phyloP scores from a whole-genome alignment of 768 basidiomycete species.

The Psilocybe tampanensis region DNA sequence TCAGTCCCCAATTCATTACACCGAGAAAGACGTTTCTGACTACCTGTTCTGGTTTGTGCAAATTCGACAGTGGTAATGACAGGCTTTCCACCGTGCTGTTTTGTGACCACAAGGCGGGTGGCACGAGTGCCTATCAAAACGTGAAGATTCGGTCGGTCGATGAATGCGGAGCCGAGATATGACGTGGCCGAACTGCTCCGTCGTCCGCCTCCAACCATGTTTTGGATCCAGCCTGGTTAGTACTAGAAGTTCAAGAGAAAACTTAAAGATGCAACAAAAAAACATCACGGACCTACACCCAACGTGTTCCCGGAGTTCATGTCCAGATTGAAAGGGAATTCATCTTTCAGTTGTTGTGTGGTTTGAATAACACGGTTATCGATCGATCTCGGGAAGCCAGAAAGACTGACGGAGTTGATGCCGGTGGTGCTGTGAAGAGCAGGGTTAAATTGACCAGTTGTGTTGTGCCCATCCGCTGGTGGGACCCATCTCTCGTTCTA shows the following conservation, averaged over 20 bases:
- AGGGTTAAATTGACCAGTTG: constrained; percentile 20
- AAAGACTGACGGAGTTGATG: constrained; percentile 15
- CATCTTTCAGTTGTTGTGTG: constrained; percentile 22
- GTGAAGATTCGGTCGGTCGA: constrained; percentile 19
- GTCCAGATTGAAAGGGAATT: constrained; percentile 38
- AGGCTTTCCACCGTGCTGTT: not conserved
- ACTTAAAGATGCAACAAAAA: too few species aligned
- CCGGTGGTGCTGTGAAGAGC: constrained; percentile 21
- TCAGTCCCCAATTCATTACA: too few species aligned
- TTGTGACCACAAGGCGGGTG: constrained; percentile 11
- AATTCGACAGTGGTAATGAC: constrained; percentile 11
- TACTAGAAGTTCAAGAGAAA: too few species aligned
- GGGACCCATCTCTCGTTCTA: constrained; percentile 10
- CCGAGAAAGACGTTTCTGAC: not conserved
- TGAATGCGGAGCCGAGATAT: constrained; percentile 15
- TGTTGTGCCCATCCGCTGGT: constrained; percentile 18
- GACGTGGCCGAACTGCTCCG: constrained; percentile 21
- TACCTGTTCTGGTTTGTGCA: constrained; percentile 5
- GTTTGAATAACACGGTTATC: constrained; percentile 22
- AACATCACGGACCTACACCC: constrained; percentile 2
- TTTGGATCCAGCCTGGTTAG: constrained; percentile 18
- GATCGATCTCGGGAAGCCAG: constrained; percentile 17
- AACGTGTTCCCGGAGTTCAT: constrained; percentile 20
- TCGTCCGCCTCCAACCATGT: constrained; percentile 14
- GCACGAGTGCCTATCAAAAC: constrained; percentile 19